Evolutionary conservation across 108 stramenopile genomes (phyloP), one percentile per base, ranked within the genome.

Genomic region (Nitzschia palea): DNA sequence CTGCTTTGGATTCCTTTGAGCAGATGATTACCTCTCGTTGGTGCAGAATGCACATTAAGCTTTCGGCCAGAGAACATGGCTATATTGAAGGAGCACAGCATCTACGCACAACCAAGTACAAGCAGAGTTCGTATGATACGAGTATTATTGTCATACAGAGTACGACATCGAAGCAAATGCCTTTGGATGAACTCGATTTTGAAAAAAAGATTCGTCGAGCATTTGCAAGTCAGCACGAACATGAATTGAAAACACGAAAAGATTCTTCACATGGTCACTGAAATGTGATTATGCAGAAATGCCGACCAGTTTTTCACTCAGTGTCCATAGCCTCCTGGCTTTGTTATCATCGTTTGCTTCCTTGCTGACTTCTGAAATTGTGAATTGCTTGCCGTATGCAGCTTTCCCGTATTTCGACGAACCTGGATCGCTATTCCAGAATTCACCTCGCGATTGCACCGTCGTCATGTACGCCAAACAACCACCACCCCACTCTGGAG

Each of bases 1-100:
- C 55, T 56, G 55, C 55, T 1, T 6, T 33, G 15, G 30, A 32
- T n/a, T 56, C 55, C 1, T 56, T 56, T 20, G n/a, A 56, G 31
- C 55, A 32, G 12, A 56, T 56, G 55, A 9, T 56, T n/a, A n/a
- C n/a, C n/a, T n/a, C n/a, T n/a, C n/a, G n/a, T n/a, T n/a, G n/a
- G n/a, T n/a, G n/a, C 37, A 28, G 55, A 17, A 29, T 31, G 44
- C 87, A 91, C 60, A 65, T 83, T 32, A 48, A 80, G 10, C 68
- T 89, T 2, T 48, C 65, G 12, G 70, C 86, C 4, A 45, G 83
- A 55, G 79, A 87, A 23, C 88, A 89, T 59, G 91, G 88, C 4
- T 92, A 86, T 44, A 56, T 84, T 12, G 88, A 89, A 65, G 90
- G 88, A 26, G 69, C 88, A 9, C 86, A 87, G 51, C 91, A 92